Conservation (phyloP, 2,329 filamentous ascomycete genomes). For the Scleromitrula shiraiana region DNA sequence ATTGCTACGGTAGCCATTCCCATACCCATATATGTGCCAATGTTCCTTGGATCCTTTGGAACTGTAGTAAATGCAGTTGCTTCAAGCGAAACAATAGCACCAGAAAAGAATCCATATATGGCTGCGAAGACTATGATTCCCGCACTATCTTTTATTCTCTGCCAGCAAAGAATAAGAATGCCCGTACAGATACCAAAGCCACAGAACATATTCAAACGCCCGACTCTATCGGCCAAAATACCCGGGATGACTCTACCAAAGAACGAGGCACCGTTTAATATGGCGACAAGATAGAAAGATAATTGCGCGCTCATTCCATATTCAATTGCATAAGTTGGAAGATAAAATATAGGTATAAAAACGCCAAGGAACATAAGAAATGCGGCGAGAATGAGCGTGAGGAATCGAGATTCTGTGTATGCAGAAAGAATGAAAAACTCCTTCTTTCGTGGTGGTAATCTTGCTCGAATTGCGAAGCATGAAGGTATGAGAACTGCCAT, state of each 20-base stretch:
- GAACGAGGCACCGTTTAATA: constrained; percentile 33
- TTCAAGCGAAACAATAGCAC: constrained; percentile 28
- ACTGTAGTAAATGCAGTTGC: constrained; percentile 27
- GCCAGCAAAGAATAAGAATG: constrained; percentile 10
- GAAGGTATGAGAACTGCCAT: constrained; percentile 28
- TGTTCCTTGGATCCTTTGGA: constrained; percentile 54
- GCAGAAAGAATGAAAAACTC: constrained; percentile 6
- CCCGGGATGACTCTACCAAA: constrained; percentile 8
- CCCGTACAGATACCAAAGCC: background rate
- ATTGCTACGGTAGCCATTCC: constrained; percentile 55
- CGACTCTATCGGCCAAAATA: constrained; percentile 7
- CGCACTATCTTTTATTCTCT: constrained; percentile 2
- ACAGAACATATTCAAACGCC: constrained; percentile 29
- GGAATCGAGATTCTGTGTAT: constrained; percentile 2
- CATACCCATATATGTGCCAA: constrained; percentile 62
- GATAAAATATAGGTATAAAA: constrained; percentile 44
- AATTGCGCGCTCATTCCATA: constrained; percentile 40
- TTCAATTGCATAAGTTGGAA: constrained; percentile 33
- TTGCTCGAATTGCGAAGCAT: background rate
- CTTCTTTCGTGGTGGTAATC: constrained; percentile 5
- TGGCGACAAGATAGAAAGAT: constrained; percentile 42
- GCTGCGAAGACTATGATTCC: constrained; percentile 7
- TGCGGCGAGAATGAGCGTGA: background rate
- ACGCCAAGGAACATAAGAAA: constrained; percentile 38
- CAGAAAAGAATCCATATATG: constrained; percentile 16